Evolutionary conservation across 2,329 filamentous ascomycete genomes (phyloP).

Genomic region (Cordyceps fumosorosea): DNA sequence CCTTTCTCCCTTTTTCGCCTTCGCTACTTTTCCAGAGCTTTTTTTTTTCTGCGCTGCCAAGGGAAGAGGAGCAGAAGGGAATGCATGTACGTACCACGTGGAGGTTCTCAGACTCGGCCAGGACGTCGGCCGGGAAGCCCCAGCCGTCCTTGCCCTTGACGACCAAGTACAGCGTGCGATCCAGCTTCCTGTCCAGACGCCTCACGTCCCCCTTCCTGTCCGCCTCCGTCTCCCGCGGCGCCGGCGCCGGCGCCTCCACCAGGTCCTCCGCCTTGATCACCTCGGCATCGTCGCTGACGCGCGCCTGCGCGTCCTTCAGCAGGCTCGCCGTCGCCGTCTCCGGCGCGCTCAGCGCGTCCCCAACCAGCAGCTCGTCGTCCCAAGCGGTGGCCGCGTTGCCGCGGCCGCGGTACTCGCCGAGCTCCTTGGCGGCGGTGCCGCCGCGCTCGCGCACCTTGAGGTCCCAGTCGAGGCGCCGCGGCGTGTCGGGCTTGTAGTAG

Average conservation of each 20-base stretch:
- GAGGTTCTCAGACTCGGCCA: constrained; percentile 67
- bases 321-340: constrained; percentile 61
- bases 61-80: background rate
- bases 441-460: constrained; percentile 70
- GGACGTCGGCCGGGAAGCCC: constrained; percentile 70
- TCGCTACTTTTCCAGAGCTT: too few species aligned
- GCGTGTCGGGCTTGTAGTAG: constrained; percentile 90
- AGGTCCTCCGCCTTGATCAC: constrained; percentile 51
- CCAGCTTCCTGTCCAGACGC: constrained; percentile 73
- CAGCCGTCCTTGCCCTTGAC: constrained; percentile 72
- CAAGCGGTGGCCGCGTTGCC: constrained; percentile 55
- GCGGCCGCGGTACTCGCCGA: constrained; percentile 74
- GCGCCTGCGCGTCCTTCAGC: constrained; percentile 66
- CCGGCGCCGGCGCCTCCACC: constrained; percentile 63
- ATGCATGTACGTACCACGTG: constrained; percentile 61
- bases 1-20: background rate
- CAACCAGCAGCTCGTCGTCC: constrained; percentile 85
- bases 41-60: background rate
- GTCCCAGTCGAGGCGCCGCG: constrained; percentile 82
- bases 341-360: constrained; percentile 59
- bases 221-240: constrained; percentile 67
- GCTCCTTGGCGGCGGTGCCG: constrained; percentile 71
- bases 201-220: constrained; percentile 67
- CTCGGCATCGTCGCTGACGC: constrained; percentile 55
- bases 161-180: constrained; percentile 79